These are phyloP conservation scores for Vachellia collinsii DNA, from an alignment of 306 rosid species.

Conservation along the genomic window DNA sequence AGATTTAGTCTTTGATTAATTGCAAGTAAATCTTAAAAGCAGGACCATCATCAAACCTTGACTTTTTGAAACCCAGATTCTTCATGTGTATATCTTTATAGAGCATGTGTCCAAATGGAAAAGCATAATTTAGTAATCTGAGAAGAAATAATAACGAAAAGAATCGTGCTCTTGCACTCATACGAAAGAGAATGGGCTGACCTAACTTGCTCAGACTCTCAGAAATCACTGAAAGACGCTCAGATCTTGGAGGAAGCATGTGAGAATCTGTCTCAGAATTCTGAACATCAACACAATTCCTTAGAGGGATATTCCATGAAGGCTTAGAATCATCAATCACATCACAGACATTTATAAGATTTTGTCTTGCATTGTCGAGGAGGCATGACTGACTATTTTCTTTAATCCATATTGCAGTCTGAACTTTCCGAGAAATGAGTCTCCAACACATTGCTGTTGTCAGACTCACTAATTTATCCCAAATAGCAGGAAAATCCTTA, in stretches of 20 bases:
- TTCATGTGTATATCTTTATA: not conserved
- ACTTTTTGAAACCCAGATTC: not conserved
- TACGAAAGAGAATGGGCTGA: constrained; percentile 43
- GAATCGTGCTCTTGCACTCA: constrained; percentile 29
- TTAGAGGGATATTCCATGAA: constrained; percentile 74
- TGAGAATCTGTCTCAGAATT: constrained; percentile 47
- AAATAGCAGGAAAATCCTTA: constrained; percentile 71
- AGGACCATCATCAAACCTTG: constrained; percentile 16
- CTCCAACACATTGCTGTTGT: constrained; percentile 97
- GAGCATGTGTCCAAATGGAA: not conserved
- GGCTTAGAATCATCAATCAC: constrained; percentile 62
- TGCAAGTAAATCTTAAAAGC: constrained; percentile 1
- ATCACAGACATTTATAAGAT: constrained; percentile 68
- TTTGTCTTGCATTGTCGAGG: constrained; percentile 53
- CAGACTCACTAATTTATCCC: constrained; percentile 81
- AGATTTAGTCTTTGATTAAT: constrained; percentile 29
- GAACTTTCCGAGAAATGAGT: constrained; percentile 82
- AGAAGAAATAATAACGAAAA: constrained; percentile 1
- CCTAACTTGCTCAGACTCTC: constrained; percentile 72
- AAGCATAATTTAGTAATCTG: constrained; percentile 24
- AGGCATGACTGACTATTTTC: constrained; percentile 64
- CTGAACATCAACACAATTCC: constrained; percentile 63
- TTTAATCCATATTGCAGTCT: constrained; percentile 97
- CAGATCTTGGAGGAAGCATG: constrained; percentile 64
- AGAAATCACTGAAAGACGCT: constrained; percentile 70